A percentile compares a stretch with the other conserved stretches of the same genome.
These are phyloP conservation scores for Aschersonia sp. DNA, from an alignment of 2,329 filamentous ascomycete genomes.

Conservation along the genomic window DNA sequence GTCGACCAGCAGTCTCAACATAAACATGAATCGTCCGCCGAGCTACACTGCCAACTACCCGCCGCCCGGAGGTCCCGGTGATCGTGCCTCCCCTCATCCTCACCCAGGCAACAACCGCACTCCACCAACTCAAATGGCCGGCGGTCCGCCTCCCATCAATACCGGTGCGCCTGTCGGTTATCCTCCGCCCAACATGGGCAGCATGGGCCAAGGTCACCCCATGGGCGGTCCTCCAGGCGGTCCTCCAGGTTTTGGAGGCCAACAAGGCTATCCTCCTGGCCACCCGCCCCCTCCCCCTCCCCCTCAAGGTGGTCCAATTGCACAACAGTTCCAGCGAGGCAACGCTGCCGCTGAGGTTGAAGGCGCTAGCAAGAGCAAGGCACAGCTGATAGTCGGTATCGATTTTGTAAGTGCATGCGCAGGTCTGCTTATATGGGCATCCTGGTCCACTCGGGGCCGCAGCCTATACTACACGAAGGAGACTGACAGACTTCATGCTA, in stretches of 20 bases:
- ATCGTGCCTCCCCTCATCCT: constrained; percentile 39
- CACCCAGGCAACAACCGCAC: constrained; percentile 35
- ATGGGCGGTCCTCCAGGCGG: constrained; percentile 18
- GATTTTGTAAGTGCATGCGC: constrained; percentile 61
- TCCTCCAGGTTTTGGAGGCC: constrained; percentile 29
- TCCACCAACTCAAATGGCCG: constrained; percentile 45
- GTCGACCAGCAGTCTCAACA: constrained; percentile 35
- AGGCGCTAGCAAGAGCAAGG: constrained; percentile 78
- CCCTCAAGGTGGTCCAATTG: constrained; percentile 20
- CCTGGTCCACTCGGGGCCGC: neutral
- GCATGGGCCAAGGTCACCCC: constrained; percentile 25
- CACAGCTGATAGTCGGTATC: constrained; percentile 95
- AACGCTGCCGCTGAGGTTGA: constrained; percentile 60
- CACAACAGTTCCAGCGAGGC: constrained; percentile 24
- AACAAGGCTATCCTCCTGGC: constrained; percentile 31
- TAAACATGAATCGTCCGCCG: constrained; percentile 57
- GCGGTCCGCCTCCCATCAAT: constrained; percentile 53
- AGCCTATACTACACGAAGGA: neutral
- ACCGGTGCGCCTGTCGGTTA: constrained; percentile 47
- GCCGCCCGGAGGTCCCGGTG: constrained; percentile 27
- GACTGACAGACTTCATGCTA: constrained; percentile 20
- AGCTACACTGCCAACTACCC: constrained; percentile 47
- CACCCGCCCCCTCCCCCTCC: constrained; percentile 23
- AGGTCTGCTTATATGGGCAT: neutral
- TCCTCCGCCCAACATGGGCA: constrained; percentile 35